Conservation (phyloP, 2,329 filamentous ascomycete genomes). For the Cladophialophora psammophila region DNA sequence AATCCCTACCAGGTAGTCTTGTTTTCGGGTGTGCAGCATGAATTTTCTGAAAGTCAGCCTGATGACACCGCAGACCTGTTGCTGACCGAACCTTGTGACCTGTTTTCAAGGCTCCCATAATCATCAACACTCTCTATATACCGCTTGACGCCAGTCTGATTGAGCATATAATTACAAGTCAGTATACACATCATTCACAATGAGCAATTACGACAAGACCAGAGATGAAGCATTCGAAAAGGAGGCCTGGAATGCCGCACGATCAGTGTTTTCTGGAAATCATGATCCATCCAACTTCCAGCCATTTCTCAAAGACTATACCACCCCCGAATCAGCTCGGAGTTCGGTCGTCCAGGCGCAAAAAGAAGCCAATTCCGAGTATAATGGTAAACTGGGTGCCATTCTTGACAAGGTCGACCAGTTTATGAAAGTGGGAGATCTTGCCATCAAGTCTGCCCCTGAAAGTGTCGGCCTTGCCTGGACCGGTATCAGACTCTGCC, state of each 20-base stretch:
- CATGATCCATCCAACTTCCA: not conserved
- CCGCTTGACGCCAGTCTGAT: not conserved
- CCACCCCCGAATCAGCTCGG: not conserved
- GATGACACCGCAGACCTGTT: not conserved
- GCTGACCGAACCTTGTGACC: not conserved
- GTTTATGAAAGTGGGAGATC: constrained; percentile 9
- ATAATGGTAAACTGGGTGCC: not conserved
- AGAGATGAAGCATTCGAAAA: not conserved
- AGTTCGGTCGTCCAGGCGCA: not conserved
- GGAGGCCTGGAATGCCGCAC: not conserved
- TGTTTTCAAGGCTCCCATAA: not conserved
- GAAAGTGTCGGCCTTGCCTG: constrained; percentile 4
- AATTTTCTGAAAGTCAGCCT: not conserved
- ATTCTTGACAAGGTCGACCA: constrained; percentile 7
- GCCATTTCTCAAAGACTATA: constrained; percentile 7
- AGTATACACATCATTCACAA: not conserved
- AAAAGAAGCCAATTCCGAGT: constrained; percentile 3
- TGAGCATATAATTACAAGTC: not conserved
- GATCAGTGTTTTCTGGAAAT: not conserved
- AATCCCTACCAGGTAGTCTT: not conserved
- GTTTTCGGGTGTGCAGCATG: not conserved
- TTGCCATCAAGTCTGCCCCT: constrained; percentile 1
- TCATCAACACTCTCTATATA: not conserved
- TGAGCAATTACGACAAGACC: not conserved
- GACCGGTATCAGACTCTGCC: constrained; percentile 6